Percentiles rank a stretch among this genome's conserved stretches.
These are phyloP conservation scores for Claviceps humidiphila DNA, from an alignment of 2,329 filamentous ascomycete species.

Conservation along the genomic window DNA sequence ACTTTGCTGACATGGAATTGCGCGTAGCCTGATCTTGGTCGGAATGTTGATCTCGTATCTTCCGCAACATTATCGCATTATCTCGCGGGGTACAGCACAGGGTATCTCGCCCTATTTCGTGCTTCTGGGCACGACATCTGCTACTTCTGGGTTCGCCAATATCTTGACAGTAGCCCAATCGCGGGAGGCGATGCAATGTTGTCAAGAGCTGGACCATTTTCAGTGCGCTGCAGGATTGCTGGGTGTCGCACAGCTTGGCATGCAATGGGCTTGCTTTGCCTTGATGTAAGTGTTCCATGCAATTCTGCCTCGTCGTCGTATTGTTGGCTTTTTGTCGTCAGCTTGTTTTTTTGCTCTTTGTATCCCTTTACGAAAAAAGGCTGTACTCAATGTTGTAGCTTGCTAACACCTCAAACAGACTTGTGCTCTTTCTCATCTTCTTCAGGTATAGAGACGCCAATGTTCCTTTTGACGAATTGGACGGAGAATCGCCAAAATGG, in stretches of 20 bases:
- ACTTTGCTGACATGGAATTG: background rate
- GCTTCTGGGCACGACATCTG: constrained; percentile 81
- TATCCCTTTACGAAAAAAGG: too few relatives aligned
- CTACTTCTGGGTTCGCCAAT: constrained; percentile 80
- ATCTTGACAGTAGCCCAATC: constrained; percentile 81
- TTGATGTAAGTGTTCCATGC: constrained; percentile 56
- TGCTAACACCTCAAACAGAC: constrained; percentile 36
- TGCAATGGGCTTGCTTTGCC: constrained; percentile 85
- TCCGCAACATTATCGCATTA: constrained; percentile 88
- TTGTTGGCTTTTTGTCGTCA: background rate
- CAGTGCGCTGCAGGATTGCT: constrained; percentile 77
- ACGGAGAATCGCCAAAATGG: constrained; percentile 49
- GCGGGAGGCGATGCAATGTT: constrained; percentile 72
- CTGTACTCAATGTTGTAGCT: background rate
- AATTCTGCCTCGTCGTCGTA: background rate
- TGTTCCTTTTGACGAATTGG: constrained; percentile 35
- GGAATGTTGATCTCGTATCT: constrained; percentile 89
- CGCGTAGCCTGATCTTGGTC: constrained; percentile 55
- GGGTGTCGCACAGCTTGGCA: constrained; percentile 80
- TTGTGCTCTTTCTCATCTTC: constrained; percentile 89
- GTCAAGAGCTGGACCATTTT: constrained; percentile 64
- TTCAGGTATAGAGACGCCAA: constrained; percentile 55
- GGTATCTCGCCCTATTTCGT: constrained; percentile 94
- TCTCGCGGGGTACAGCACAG: constrained; percentile 71
- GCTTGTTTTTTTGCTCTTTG: too few relatives aligned